Conservation (phyloP, 1,139 yeast species). For the Debaryomycetaceae sp. region DNA sequence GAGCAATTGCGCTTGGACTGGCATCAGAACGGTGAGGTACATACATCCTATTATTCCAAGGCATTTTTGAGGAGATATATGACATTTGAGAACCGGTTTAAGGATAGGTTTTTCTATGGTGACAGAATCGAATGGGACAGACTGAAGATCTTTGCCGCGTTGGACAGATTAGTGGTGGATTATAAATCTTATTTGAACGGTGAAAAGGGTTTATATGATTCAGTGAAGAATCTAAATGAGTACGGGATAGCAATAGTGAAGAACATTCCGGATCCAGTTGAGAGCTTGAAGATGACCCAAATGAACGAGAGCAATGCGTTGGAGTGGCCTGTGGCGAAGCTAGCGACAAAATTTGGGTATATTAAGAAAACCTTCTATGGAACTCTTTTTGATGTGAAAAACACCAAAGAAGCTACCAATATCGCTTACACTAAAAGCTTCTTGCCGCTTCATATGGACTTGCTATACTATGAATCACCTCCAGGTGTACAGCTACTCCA, state of each 20-base stretch:
- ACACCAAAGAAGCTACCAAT: conserved; percentile 57
- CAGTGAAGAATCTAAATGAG: conserved; percentile 47
- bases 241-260: conserved; percentile 60
- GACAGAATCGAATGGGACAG: conserved; percentile 43
- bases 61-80: conserved; percentile 47
- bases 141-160: conserved; percentile 11
- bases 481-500: conserved; percentile 79
- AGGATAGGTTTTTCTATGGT: conserved; percentile 30
- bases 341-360: conserved; percentile 67
- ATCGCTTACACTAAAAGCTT: conserved; percentile 69
- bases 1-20: conserved; percentile 47
- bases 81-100: conserved; percentile 26
- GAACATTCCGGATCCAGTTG: conserved; percentile 42
- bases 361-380: conserved; percentile 75
- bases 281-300: conserved; percentile 9
- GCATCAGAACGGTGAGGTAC: conserved; percentile 43
- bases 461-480: conserved; percentile 76
- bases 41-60: conserved; percentile 40
- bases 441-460: conserved; percentile 78
- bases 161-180: conserved; percentile 21
- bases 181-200: conserved; percentile 44
- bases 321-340: conserved; percentile 39
- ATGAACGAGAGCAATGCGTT: conserved; percentile 28
- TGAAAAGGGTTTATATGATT: conserved; percentile 30
- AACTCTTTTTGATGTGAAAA: conserved; percentile 64